These are phyloP conservation scores for Sophora flavescens DNA, from an alignment of 306 rosid genomes.

Conservation along the genomic window DNA sequence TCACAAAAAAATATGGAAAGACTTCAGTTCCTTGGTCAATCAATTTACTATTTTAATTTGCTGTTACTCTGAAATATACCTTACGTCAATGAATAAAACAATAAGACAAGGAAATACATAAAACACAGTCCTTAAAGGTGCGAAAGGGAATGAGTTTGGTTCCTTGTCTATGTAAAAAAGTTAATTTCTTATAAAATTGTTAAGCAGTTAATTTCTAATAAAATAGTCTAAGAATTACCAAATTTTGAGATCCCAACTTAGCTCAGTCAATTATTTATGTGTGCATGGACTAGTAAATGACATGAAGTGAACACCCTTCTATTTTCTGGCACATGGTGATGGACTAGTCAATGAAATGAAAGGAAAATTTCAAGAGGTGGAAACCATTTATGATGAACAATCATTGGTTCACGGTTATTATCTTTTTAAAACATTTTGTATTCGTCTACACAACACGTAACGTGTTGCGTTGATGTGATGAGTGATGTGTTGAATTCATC, in stretches of 20 bases:
- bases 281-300: too few relatives aligned
- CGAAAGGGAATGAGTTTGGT: not conserved
- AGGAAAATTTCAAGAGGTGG: not conserved
- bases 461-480: too few relatives aligned
- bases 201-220: not conserved
- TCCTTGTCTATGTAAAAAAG: constrained; percentile 1
- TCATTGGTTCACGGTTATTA: not conserved
- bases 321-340: not conserved
- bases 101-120: not conserved
- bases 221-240: too few relatives aligned
- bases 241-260: not conserved
- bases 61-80: constrained; percentile 11
- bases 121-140: not conserved
- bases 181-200: not conserved
- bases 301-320: too few relatives aligned
- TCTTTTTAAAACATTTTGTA: constrained; percentile 6
- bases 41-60: constrained; percentile 13
- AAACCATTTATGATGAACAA: not conserved
- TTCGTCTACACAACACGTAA: not conserved
- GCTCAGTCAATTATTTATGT: not conserved
- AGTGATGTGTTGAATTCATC: not conserved
- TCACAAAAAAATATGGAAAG: not conserved
- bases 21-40: constrained; percentile 10
- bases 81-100: not conserved
- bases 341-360: constrained; percentile 7